phyloP scores from a whole-genome alignment of 768 basidiomycete species.

The Suillus lakei region DNA sequence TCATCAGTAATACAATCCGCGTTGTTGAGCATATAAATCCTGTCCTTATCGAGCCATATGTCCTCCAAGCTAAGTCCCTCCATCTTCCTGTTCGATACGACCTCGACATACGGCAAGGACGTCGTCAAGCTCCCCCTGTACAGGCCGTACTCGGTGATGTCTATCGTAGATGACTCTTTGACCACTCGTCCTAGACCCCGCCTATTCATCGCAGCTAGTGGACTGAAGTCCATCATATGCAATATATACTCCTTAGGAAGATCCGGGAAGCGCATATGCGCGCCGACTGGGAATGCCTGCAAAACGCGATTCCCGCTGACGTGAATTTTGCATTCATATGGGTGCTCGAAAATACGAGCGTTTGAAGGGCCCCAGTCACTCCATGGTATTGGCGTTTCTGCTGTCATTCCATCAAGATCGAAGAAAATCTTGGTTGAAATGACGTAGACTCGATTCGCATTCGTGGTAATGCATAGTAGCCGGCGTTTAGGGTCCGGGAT shows the following conservation, averaged over 20 bases:
- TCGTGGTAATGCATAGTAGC: neutral
- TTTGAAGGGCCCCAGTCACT: neutral
- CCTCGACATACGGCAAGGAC: neutral
- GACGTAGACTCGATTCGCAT: neutral
- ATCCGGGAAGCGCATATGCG: neutral
- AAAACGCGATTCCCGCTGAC: neutral
- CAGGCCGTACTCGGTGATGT: neutral
- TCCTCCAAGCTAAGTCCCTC: neutral
- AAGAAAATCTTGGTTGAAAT: slow-evolving; percentile 3
- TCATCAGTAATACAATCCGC: neutral
- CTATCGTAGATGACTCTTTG: neutral
- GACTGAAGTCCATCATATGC: neutral
- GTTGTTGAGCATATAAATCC: neutral
- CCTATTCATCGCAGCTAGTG: neutral
- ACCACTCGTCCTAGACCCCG: slow-evolving; percentile 1
- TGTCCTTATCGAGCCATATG: neutral
- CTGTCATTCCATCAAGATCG: neutral
- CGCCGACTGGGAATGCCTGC: neutral
- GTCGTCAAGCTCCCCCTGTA: neutral
- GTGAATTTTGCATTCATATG: neutral
- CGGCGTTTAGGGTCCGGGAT: neutral
- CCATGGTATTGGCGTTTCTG: neutral
- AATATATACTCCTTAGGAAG: neutral
- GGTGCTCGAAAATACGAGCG: neutral
- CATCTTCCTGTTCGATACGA: neutral